A percentile compares a stretch with the other conserved stretches of the same genome.
These are phyloP conservation scores for Sporothrix inflata DNA, from an alignment of 2,329 filamentous ascomycete species.

Conservation along the genomic window DNA sequence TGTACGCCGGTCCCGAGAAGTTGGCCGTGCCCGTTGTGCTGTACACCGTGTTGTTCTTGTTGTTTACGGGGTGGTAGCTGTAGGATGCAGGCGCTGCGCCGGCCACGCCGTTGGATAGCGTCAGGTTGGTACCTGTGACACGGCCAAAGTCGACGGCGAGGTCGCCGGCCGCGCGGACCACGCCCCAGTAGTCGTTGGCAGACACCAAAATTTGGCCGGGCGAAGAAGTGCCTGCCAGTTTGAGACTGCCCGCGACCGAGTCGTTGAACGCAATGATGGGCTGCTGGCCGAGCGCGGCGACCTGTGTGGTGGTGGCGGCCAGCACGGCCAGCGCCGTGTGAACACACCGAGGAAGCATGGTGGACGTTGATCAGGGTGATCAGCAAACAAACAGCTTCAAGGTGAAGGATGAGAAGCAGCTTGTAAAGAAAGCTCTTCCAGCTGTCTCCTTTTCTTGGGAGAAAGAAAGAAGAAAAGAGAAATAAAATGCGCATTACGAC, in stretches of 20 bases:
- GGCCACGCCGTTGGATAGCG: slow-evolving; percentile 54
- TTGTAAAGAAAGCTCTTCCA: background rate
- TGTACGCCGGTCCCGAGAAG: slow-evolving; percentile 51
- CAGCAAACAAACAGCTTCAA: background rate
- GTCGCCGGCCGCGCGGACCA: slow-evolving; percentile 68
- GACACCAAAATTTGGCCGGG: slow-evolving; percentile 59
- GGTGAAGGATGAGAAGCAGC: background rate
- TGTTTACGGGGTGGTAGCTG: slow-evolving; percentile 49
- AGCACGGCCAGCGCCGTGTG: background rate
- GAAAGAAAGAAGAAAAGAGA: background rate
- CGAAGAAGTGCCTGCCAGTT: slow-evolving; percentile 43
- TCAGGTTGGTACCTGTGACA: slow-evolving; percentile 68
- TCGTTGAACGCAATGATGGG: slow-evolving; percentile 49
- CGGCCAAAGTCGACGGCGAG: slow-evolving; percentile 70
- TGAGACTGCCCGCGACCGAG: slow-evolving; percentile 37
- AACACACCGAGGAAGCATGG: slow-evolving; percentile 14
- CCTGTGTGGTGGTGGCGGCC: slow-evolving; percentile 29
- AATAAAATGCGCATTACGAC: background rate
- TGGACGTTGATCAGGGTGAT: background rate
- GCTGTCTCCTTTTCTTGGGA: background rate
- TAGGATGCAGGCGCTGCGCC: slow-evolving; percentile 46
- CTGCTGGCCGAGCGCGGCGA: slow-evolving; percentile 53
- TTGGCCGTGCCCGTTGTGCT: slow-evolving; percentile 46
- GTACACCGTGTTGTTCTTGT: slow-evolving; percentile 54
- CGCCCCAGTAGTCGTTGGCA: slow-evolving; percentile 66